Conservation (phyloP, 2,329 filamentous ascomycete species). For the Sclerotinia nivalis region DNA sequence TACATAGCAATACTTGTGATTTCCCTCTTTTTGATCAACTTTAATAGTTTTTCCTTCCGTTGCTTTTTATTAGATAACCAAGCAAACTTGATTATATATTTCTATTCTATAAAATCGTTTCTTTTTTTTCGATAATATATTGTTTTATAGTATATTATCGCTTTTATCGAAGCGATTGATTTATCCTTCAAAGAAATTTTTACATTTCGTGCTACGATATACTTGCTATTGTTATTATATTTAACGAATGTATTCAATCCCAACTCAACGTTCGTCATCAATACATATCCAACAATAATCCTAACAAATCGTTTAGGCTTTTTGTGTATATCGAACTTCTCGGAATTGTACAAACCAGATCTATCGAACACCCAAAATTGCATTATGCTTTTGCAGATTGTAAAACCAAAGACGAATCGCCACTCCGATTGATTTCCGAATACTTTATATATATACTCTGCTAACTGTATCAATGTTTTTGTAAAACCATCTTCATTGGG, state of each 20-base stretch:
- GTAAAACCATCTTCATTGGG: conserved; percentile 29
- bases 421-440: conserved; percentile 40
- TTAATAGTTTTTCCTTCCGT: conserved; percentile 37
- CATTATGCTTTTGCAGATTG: conserved; percentile 35
- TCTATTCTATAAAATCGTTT: conserved; percentile 29
- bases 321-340: conserved; percentile 40
- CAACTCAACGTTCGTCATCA: conserved; percentile 41
- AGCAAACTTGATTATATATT: conserved; percentile 43
- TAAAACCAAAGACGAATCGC: conserved; percentile 41
- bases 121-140: conserved; percentile 30
- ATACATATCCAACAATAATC: conserved; percentile 38
- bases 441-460: conserved; percentile 35
- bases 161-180: conserved; percentile 29
- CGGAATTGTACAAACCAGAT: conserved; percentile 40
- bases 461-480: conserved; percentile 36
- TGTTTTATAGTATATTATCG: conserved; percentile 32
- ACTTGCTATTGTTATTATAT: conserved; percentile 28
- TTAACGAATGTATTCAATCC: conserved; percentile 38
- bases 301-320: conserved; percentile 39
- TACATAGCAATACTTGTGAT: conserved; percentile 37
- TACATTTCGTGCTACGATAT: conserved; percentile 28
- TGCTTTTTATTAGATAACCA: conserved; percentile 39
- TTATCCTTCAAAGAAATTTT: conserved; percentile 32
- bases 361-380: conserved; percentile 42
- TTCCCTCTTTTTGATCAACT: conserved; percentile 34